Evolutionary conservation across 1,284 basidiomycete genomes (phyloP).

Genomic region (Moesziomyces sp.): DNA sequence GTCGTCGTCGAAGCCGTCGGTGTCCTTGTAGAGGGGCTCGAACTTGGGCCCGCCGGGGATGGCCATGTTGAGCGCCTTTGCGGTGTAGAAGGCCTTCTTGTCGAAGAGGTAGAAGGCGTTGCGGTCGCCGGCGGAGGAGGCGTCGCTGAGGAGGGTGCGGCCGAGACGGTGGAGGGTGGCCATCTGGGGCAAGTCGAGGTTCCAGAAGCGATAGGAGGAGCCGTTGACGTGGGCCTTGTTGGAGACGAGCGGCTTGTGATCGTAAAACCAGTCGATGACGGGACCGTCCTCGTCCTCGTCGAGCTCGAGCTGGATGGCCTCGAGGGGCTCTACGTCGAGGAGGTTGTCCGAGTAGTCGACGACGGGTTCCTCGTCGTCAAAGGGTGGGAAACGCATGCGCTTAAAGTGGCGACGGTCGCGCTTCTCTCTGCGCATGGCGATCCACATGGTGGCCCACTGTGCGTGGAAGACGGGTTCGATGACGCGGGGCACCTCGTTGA

Average conservation of each 20-base stretch:
- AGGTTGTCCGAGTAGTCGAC: slow-evolving; percentile 81
- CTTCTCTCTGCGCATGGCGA: slow-evolving; percentile 99
- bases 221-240: slow-evolving; percentile 83
- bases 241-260: slow-evolving; percentile 91
- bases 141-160: slow-evolving; percentile 87
- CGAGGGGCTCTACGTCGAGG: slow-evolving; percentile 95
- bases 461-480: slow-evolving; percentile 98
- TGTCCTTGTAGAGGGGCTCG: slow-evolving; percentile 76
- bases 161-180: slow-evolving; percentile 96
- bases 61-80: slow-evolving; percentile 93
- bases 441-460: slow-evolving; percentile 99
- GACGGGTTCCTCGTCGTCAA: slow-evolving; percentile 93
- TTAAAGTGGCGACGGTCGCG: slow-evolving; percentile 99
- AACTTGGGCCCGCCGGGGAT: slow-evolving; percentile 99
- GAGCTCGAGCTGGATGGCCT: slow-evolving; percentile 96
- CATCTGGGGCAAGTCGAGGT: slow-evolving; percentile 90
- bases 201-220: slow-evolving; percentile 92
- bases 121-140: slow-evolving; percentile 84
- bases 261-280: slow-evolving; percentile 99
- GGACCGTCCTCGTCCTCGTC: slow-evolving; percentile 92
- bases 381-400: slow-evolving; percentile 99
- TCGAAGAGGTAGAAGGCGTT: slow-evolving; percentile 87
- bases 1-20: slow-evolving; percentile 97
- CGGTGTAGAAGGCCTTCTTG: slow-evolving; percentile 97
- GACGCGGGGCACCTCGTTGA: slow-evolving; percentile 96